A percentile compares a stretch with the other conserved stretches of the same genome.
phyloP scores from a whole-genome alignment of 257 asterid species.

The Solanum neorickii region DNA sequence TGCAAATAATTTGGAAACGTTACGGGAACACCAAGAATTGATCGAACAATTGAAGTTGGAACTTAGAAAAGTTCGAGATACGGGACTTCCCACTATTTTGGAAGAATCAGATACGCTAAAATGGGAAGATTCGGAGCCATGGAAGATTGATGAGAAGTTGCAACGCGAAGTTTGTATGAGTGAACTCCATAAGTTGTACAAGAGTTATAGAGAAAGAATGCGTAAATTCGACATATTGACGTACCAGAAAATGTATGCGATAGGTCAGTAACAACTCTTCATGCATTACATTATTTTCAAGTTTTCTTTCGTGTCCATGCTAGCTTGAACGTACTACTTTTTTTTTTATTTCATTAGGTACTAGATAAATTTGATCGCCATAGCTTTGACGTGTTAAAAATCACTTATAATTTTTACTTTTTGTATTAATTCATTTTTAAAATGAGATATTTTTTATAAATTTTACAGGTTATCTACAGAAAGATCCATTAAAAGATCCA shows the following conservation, averaged over 20 bases:
- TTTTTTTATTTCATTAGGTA: neutral
- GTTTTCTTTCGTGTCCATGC: neutral
- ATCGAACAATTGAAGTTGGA: slow-evolving; percentile 84
- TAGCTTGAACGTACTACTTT: neutral
- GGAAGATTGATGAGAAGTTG: slow-evolving; percentile 74
- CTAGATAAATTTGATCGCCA: neutral
- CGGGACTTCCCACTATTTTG: slow-evolving; percentile 74
- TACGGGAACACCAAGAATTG: slow-evolving; percentile 96
- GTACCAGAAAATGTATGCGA: slow-evolving; percentile 97
- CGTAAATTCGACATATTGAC: slow-evolving; percentile 79
- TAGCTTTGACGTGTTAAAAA: neutral
- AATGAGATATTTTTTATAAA: neutral
- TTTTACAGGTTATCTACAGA: slow-evolving; percentile 67
- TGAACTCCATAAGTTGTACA: slow-evolving; percentile 75
- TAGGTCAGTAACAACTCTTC: slow-evolving; percentile 48
- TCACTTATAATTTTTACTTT: neutral
- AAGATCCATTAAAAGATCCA: slow-evolving; percentile 48
- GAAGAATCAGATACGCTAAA: slow-evolving; percentile 80
- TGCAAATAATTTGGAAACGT: slow-evolving; percentile 44
- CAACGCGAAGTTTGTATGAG: slow-evolving; percentile 51
- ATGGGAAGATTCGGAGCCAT: slow-evolving; percentile 62
- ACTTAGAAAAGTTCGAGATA: slow-evolving; percentile 61
- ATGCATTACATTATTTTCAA: neutral
- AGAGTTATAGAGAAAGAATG: slow-evolving; percentile 77
- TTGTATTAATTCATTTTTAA: neutral